Conservation (phyloP, 345 rosid species). For the Acer yangbiense region DNA sequence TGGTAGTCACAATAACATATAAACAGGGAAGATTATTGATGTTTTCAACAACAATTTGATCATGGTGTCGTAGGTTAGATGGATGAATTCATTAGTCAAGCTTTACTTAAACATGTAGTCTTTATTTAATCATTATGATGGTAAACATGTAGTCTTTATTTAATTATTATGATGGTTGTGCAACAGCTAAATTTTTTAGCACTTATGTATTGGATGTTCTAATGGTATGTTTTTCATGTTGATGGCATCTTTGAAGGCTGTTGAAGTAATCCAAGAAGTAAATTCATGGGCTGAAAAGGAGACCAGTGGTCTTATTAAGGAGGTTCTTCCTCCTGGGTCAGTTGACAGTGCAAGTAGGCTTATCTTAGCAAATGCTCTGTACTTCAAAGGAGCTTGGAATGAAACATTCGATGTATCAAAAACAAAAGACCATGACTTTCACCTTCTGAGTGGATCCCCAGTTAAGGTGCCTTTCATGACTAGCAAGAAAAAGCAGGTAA, state of each 20-base stretch:
- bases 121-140: background rate
- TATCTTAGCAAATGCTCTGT: constrained; percentile 74
- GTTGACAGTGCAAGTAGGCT: constrained; percentile 56
- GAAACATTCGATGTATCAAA: constrained; percentile 58
- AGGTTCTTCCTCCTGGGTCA: constrained; percentile 69
- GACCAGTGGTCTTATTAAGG: constrained; percentile 71
- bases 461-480: constrained; percentile 76
- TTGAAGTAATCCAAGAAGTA: constrained; percentile 60
- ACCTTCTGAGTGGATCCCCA: constrained; percentile 53
- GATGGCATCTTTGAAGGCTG: constrained; percentile 48
- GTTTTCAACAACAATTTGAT: background rate
- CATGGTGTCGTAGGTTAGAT: background rate
- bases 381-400: constrained; percentile 83
- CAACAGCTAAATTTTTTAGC: background rate
- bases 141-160: too few relatives aligned
- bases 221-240: constrained; percentile 7
- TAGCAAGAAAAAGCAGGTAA: constrained; percentile 58
- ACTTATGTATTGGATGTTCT: background rate
- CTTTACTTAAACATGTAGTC: background rate
- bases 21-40: too few relatives aligned
- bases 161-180: background rate
- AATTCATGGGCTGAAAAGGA: constrained; percentile 78
- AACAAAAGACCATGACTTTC: constrained; percentile 62
- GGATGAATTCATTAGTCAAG: background rate
- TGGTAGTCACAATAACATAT: background rate